Conservation (phyloP, 768 basidiomycete genomes). For the Termitomyces sp. region DNA sequence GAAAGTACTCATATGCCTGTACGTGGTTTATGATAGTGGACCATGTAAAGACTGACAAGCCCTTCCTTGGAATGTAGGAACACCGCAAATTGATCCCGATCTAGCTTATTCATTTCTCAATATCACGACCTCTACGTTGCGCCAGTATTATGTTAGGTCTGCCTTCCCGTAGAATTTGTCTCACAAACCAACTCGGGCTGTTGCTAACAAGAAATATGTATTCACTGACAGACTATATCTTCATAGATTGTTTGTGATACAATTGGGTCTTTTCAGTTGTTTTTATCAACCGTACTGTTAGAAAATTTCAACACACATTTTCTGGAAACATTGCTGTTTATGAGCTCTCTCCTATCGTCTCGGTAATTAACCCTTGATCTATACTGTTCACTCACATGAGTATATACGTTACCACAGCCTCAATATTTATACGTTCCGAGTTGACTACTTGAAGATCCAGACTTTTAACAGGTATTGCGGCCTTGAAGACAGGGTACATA, state of each 20-base stretch:
- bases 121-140: not conserved
- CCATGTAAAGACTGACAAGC: constrained; percentile 3
- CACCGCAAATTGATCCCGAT: constrained; percentile 39
- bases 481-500: not conserved
- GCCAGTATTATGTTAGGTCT: not conserved
- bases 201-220: not conserved
- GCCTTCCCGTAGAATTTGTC: not conserved
- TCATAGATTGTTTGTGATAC: not conserved
- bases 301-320: not conserved
- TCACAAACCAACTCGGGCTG: not conserved
- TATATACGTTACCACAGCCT: not conserved
- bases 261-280: not conserved
- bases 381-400: not conserved
- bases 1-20: constrained; percentile 78
- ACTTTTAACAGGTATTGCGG: too few species aligned
- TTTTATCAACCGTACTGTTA: not conserved
- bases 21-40: constrained; percentile 16
- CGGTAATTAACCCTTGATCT: not conserved
- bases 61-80: constrained; percentile 31
- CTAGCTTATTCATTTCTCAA: not conserved
- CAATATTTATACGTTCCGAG: too few species aligned
- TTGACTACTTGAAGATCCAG: too few species aligned
- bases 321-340: not conserved
- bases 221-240: not conserved
- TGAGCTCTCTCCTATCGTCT: not conserved